Evolutionary conservation across 1,139 yeast species (phyloP).

Genomic region (Blastobotrys malaysiensis): DNA sequence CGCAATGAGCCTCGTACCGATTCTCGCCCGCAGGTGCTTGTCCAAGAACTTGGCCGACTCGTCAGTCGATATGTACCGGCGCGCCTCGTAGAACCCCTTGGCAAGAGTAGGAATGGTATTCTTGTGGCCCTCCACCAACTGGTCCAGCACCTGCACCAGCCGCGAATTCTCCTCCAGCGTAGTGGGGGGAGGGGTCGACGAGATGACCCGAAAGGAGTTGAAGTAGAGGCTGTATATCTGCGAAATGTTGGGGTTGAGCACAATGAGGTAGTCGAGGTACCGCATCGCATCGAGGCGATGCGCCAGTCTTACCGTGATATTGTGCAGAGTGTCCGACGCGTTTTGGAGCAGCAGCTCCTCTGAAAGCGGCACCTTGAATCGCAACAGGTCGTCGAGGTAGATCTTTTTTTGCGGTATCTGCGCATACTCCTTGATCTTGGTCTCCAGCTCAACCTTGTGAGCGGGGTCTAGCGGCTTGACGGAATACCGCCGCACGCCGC

Average conservation of each 20-base stretch:
- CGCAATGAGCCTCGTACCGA: constrained; percentile 76
- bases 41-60: constrained; percentile 61
- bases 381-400: constrained; percentile 22
- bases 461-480: constrained; percentile 8
- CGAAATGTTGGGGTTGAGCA: constrained; percentile 86
- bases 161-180: constrained; percentile 49
- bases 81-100: constrained; percentile 75
- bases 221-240: constrained; percentile 69
- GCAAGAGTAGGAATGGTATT: constrained; percentile 79
- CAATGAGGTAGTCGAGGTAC: constrained; percentile 72
- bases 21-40: constrained; percentile 75
- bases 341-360: constrained; percentile 33
- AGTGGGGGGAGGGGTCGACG: constrained; percentile 40
- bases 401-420: constrained; percentile 16
- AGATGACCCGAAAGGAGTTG: constrained; percentile 59
- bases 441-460: constrained; percentile 15
- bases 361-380: constrained; percentile 13
- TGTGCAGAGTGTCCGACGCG: constrained; percentile 39
- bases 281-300: constrained; percentile 64
- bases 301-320: constrained; percentile 44
- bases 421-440: constrained; percentile 18
- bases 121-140: constrained; percentile 67
- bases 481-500: background rate
- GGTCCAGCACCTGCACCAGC: constrained; percentile 48
- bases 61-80: constrained; percentile 45